Conservation (phyloP, 2,329 filamentous ascomycete species). For the Cytospora chrysosperma region DNA sequence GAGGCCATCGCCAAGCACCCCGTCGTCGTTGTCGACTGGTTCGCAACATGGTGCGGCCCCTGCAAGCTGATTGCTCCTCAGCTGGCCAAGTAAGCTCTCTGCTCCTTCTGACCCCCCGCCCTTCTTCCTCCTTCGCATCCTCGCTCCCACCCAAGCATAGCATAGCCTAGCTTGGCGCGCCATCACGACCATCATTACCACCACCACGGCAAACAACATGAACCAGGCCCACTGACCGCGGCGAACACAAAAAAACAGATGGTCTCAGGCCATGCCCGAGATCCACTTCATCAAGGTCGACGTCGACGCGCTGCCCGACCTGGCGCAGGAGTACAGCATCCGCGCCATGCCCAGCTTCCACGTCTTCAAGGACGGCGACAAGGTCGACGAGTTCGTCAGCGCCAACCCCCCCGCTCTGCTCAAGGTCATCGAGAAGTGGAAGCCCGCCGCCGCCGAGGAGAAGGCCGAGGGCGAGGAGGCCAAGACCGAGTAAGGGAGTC, state of each 20-base stretch:
- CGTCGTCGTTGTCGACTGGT: slow-evolving; percentile 79
- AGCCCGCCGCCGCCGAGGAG: slow-evolving; percentile 18
- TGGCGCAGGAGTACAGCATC: slow-evolving; percentile 75
- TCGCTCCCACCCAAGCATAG: background rate
- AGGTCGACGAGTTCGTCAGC: slow-evolving; percentile 72
- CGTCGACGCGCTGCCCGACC: slow-evolving; percentile 75
- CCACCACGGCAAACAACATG: background rate
- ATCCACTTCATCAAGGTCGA: slow-evolving; percentile 86
- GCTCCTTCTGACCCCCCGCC: background rate
- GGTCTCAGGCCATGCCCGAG: slow-evolving; percentile 51
- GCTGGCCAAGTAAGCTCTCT: slow-evolving; percentile 58
- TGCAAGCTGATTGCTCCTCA: slow-evolving; percentile 88
- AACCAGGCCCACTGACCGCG: background rate
- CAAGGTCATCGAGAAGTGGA: slow-evolving; percentile 37
- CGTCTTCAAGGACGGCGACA: slow-evolving; percentile 77
- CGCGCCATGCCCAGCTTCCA: slow-evolving; percentile 92
- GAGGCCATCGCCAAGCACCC: slow-evolving; percentile 38
- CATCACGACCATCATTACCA: background rate
- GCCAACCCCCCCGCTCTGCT: slow-evolving; percentile 73
- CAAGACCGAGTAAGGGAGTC: slow-evolving; percentile 21
- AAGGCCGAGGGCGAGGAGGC: slow-evolving; percentile 7
- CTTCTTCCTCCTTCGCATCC: background rate
- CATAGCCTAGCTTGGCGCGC: too few relatives aligned
- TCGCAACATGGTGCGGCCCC: slow-evolving; percentile 89
- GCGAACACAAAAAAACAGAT: slow-evolving; percentile 40